Percentiles rank a stretch among this genome's conserved stretches.
Evolutionary conservation across 2,329 filamentous ascomycete genomes (phyloP).

Genomic region (Stachybotrys chartarum): DNA sequence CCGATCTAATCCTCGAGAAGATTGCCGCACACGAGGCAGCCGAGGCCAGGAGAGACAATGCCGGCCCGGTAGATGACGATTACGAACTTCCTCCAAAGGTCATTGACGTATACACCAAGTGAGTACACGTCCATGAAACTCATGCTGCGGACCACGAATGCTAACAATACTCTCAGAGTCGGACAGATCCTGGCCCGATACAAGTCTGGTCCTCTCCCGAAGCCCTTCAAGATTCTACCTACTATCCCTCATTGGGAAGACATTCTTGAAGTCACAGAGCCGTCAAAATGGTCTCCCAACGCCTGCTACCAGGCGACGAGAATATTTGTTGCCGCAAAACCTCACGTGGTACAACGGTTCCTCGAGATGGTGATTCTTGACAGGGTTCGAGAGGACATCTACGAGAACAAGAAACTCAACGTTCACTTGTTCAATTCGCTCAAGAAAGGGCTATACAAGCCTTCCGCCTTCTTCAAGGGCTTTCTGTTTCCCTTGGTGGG

Average conservation of each 20-base stretch:
- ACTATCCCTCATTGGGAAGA: constrained; percentile 88
- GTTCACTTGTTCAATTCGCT: constrained; percentile 89
- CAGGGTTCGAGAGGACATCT: constrained; percentile 87
- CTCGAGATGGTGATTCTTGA: constrained; percentile 83
- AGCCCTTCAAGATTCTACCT: constrained; percentile 95
- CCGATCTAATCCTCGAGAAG: constrained; percentile 88
- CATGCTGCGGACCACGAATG: neutral
- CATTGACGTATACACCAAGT: constrained; percentile 89
- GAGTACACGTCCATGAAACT: constrained; percentile 15
- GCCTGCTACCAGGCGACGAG: constrained; percentile 80
- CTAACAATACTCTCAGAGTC: constrained; percentile 44
- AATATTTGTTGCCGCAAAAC: constrained; percentile 83
- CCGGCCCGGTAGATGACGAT: constrained; percentile 64
- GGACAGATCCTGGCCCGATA: constrained; percentile 85
- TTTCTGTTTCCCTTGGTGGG: constrained; percentile 85
- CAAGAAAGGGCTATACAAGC: constrained; percentile 90
- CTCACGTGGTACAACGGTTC: constrained; percentile 73
- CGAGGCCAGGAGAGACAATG: constrained; percentile 32
- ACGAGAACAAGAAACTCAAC: constrained; percentile 90
- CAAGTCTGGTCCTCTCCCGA: constrained; percentile 92
- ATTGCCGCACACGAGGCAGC: constrained; percentile 85
- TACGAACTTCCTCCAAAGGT: constrained; percentile 86
- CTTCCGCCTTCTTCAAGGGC: constrained; percentile 93
- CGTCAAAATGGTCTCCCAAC: constrained; percentile 68
- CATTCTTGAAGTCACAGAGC: constrained; percentile 75